Conservation (phyloP, 441 rosid species). For the Brassica balearica region DNA sequence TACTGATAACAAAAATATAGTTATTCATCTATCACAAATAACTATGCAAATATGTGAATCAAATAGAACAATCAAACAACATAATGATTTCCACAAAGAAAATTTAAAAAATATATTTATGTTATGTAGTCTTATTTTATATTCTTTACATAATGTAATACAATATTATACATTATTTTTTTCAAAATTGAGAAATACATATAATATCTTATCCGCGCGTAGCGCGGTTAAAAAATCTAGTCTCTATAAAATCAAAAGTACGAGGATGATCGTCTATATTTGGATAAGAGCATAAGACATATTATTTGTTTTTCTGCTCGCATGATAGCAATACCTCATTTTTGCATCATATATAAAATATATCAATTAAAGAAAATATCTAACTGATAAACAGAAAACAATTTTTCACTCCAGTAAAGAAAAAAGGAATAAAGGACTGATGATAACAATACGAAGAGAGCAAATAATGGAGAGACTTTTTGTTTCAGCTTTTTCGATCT, state of each 20-base stretch:
- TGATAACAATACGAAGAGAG: slow-evolving; percentile 42
- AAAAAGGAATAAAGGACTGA: slow-evolving; percentile 26
- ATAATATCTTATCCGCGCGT: no score
- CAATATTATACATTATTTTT: no score
- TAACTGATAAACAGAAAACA: neutral
- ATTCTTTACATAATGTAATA: no score
- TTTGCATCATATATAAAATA: slow-evolving; percentile 34
- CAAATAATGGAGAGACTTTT: slow-evolving; percentile 45
- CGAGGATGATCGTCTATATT: neutral
- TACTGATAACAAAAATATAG: no score
- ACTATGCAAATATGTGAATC: no score
- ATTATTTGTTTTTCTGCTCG: neutral
- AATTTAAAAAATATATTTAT: no score
- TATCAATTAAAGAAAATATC: slow-evolving; percentile 1
- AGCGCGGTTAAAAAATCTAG: no score
- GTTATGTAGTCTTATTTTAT: no score
- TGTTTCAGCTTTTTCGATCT: slow-evolving; percentile 34
- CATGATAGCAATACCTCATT: slow-evolving; percentile 48
- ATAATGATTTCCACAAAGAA: no score
- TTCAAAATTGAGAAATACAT: no score
- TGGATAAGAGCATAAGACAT: slow-evolving; percentile 4
- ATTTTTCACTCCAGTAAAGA: slow-evolving; percentile 16
- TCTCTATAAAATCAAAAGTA: neutral
- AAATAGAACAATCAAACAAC: no score
- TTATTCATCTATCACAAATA: no score